Evolutionary conservation across 495 filamentous ascomycete species (phyloP), one percentile per base, ranked within the genome.

Genomic region (Penicillium parvum): DNA sequence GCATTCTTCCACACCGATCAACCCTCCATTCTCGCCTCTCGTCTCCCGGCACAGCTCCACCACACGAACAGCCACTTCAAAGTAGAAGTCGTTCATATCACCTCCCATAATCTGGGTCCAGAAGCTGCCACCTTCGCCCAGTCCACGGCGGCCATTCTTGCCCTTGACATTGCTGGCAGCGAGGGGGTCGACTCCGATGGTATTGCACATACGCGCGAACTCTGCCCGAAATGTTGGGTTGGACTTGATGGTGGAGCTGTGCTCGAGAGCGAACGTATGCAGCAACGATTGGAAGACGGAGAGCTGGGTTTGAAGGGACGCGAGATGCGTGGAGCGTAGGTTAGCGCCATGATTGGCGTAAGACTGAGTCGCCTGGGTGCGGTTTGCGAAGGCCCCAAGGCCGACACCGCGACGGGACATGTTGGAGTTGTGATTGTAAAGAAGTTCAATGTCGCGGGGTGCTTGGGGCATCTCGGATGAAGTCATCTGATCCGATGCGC

Each of bases 161-260:
- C 71, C 69, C 45, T 73, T 79, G 50, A 71, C 70, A 55, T 80
- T 83, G 52, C 81, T 85, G 12, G 88, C 79, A 3, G 79, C 88
- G 1, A 97, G 73, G 0, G 92, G 92, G 61, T 98, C 94, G 6
- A 98, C 90, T 8, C 92, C 92, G 53, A 98, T 95, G 40, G 91
- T 87, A 53, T 88, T 82, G 68, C 92, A 98, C 94, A 98, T 97
- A 51, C 91, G 86, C 4, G 92, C 92, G 60, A 98, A 98, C 69
- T 97, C 90, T 11, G 89, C 88, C 20, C 94, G 88, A 65, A 98
- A 98, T 1, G 79, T 82, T 8, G 94, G 92, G 62, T 96, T 89
- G 3, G 89, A 95, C 47, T 89, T 88, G 50, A 98, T 98, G 55
- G 90, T 90, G 58, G 90, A 89, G 46, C 83, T 86, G 68, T 98